A percentile compares a stretch with the other conserved stretches of the same genome.
Evolutionary conservation across 352 stramenopile genomes (phyloP).

Genomic region (Phytophthora boehmeriae): DNA sequence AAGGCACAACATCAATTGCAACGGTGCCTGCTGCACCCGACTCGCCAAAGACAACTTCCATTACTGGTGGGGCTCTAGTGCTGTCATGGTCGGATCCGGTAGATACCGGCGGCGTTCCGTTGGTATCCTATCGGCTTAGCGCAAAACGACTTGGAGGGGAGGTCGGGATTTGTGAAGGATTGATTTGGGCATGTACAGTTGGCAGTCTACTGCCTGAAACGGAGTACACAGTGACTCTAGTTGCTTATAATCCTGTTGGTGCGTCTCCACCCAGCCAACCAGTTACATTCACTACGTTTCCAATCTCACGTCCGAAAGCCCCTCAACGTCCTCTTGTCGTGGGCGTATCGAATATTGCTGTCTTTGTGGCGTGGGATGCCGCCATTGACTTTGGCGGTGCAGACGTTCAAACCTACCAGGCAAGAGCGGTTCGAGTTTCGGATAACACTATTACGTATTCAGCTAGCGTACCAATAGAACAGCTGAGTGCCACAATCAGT

Average conservation of each 20-base stretch:
- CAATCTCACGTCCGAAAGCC: slow-evolving; percentile 33
- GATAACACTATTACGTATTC: slow-evolving; percentile 7
- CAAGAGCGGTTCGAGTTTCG: slow-evolving; percentile 26
- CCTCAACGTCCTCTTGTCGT: slow-evolving; percentile 33
- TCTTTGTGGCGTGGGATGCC: slow-evolving; percentile 40
- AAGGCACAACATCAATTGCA: slow-evolving; percentile 20
- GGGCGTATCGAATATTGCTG: slow-evolving; percentile 21
- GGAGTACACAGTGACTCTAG: slow-evolving; percentile 47
- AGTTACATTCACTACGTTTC: slow-evolving; percentile 28
- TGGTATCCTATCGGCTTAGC: slow-evolving; percentile 47
- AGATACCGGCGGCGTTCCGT: slow-evolving; percentile 50
- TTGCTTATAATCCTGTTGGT: slow-evolving; percentile 44
- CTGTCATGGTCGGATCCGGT: slow-evolving; percentile 53
- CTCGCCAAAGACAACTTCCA: slow-evolving; percentile 14
- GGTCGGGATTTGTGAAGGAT: slow-evolving; percentile 43
- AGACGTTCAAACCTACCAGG: slow-evolving; percentile 41
- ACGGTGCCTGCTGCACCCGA: slow-evolving; percentile 35
- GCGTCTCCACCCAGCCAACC: slow-evolving; percentile 30
- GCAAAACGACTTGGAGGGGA: slow-evolving; percentile 24
- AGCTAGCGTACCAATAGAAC: slow-evolving; percentile 15
- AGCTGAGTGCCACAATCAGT: slow-evolving; percentile 27
- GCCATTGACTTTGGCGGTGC: slow-evolving; percentile 55
- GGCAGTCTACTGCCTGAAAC: slow-evolving; percentile 45
- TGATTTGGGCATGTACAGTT: slow-evolving; percentile 47
- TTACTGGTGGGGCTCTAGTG: slow-evolving; percentile 50